Base-by-base conservation (phyloP, 306 rosid species). In the Oxytropis ochrocephala region DNA sequence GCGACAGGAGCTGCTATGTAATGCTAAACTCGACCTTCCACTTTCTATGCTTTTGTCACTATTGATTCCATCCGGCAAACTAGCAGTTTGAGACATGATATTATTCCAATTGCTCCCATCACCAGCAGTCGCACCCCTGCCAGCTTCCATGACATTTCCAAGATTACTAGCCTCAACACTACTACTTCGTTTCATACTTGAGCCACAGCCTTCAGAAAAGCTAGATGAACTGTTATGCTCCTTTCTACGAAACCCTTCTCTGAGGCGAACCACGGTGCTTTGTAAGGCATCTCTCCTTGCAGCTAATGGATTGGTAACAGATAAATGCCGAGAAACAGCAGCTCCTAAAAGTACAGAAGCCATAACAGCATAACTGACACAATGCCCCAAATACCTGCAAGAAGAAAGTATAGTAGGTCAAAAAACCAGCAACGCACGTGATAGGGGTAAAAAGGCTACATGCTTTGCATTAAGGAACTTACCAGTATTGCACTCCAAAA, bases 221-320 rank as follows among this genome's bases (percentile, higher is more conserved):
- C 92, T 89, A 55, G 97, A 91, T 70, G 99, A 95, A 83, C 99
- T 83, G 70, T 91, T 95, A 36, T 89, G 99, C 72, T 95, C 99
- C 74, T 91, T 95, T 70, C 80, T 91, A 55, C 92, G 99, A 51
- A 95, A 95, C 4, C 99, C 99, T 89, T 95, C 96, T 75, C 99
- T 87, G 76, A 95, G 83, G 54, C 99, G 99, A 75, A 91, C 79
- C 74, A 95, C 99, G 8, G 99, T 95, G 80, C 99, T 91, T 67
- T 89, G 97, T 72, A 95, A 83, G 76, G 99, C 99, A 89, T 91
- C 99, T 79, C 99, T 87, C 72, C 99, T 95, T 53, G 97, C 99
- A 63, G 93, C 99, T 60, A 91, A 89, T 27, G 99, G 99, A 69
- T 91, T 91, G 36, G 85, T 81, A 21, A 81, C 87, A 17, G 99